Percentiles rank a stretch among this genome's conserved stretches.
phyloP scores from a whole-genome alignment of 140 eudicot species.

The Stevia rebaudiana region DNA sequence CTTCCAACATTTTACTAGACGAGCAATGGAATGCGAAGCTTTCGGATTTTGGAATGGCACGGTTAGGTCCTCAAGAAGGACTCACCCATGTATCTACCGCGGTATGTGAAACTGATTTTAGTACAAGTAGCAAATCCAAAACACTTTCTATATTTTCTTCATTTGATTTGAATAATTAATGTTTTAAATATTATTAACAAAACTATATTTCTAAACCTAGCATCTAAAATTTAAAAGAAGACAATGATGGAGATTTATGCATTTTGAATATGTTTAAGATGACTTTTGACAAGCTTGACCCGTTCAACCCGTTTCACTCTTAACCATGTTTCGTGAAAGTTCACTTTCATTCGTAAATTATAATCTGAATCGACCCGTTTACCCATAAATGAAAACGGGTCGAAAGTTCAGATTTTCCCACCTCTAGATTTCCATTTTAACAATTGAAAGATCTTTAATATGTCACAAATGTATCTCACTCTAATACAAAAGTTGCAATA shows the following conservation, averaged over 20 bases:
- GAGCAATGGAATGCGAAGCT: slow-evolving; percentile 89
- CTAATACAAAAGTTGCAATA: no score
- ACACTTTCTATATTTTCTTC: neutral
- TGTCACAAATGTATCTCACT: neutral
- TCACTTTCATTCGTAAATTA: neutral
- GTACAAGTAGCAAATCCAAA: neutral
- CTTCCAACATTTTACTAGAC: slow-evolving; percentile 86
- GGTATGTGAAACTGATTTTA: slow-evolving; percentile 39
- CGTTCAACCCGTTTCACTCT: neutral
- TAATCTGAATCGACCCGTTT: neutral
- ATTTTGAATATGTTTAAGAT: neutral
- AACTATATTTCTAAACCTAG: neutral
- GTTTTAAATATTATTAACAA: neutral
- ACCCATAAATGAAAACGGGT: neutral
- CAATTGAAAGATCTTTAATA: neutral
- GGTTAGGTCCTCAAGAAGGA: slow-evolving; percentile 89
- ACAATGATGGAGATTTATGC: neutral
- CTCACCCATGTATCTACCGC: slow-evolving; percentile 87
- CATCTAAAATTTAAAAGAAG: neutral
- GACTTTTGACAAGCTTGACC: slow-evolving; percentile 1
- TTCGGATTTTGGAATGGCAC: slow-evolving; percentile 94
- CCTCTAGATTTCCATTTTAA: neutral
- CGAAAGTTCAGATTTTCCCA: neutral
- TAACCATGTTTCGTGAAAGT: neutral
- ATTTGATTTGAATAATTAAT: neutral